Evolutionary conservation across 1,284 basidiomycete genomes (phyloP), one percentile per base, ranked within the genome.

Genomic region (Gomphus sp.): DNA sequence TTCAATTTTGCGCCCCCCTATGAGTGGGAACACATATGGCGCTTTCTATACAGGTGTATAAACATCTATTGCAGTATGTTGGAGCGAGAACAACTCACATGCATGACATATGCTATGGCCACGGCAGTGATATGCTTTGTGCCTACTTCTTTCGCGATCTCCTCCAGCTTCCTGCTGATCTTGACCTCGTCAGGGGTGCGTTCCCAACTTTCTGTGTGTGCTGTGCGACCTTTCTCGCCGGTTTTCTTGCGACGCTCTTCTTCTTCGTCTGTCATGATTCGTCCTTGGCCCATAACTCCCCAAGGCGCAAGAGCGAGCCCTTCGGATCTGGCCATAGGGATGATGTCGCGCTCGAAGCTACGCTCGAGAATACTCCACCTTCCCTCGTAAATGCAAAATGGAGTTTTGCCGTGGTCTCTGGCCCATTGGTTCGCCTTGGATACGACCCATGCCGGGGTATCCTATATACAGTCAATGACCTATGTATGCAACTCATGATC

Each of bases 11-110:
- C 37, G 3, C 3, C 10, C 37, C 4, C 59, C 80, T 18, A 80
- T 62, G 50, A 80, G 71, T 0, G 78, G 78, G 66, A 80, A 80
- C 5, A 80, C 77, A 62, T 74, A 75, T 0, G 77, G 72, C 0
- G 72, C 66, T 64, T 80, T 80, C 51, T 76, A 73, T 73, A 79
- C 71, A 14, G 65, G 47, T 45, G 66, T 4, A 18, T 10, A 31
- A 14, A 33, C 6, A 28, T 7, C 34, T 0, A 28, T 33, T 2
- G 28, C 25, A 18, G 4, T 2, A 7, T 12, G 18, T 12, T 52
- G 12, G 9, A 52, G 12, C 11, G 16, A 33, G 36, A 7, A 9
- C 12, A 12, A 36, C 50, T 3, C 25, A 52, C 50, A 22, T 60
- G 45, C 52, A 60, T 18, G 55, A 56, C 16, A 22, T 45, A 43